Evolutionary conservation across 108 stramenopile genomes (phyloP).

Genomic region (Discostella pseudostelligera): DNA sequence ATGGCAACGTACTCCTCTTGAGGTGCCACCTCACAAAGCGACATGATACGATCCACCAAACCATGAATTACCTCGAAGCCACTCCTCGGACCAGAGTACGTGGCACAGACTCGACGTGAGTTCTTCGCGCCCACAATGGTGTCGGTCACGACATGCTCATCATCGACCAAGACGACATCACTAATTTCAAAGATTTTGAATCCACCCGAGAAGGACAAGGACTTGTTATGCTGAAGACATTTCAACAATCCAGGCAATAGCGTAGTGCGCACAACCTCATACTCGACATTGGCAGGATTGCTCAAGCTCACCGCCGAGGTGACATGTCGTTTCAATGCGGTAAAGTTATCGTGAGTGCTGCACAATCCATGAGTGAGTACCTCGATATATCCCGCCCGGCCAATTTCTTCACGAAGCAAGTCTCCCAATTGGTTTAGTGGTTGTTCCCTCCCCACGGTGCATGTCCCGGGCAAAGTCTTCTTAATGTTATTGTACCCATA

Average conservation of each 20-base stretch:
- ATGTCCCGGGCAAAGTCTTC: conserved; percentile 82
- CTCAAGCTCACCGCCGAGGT: conserved; percentile 82
- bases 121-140: conserved; percentile 95
- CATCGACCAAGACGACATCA: conserved; percentile 93
- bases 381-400: conserved; percentile 91
- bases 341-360: conserved; percentile 92
- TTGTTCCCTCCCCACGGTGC: conserved; percentile 83
- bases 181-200: conserved; percentile 94
- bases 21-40: conserved; percentile 88
- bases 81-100: conserved; percentile 91
- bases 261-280: conserved; percentile 96
- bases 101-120: conserved; percentile 80
- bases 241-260: conserved; percentile 95
- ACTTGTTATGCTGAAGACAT: conserved; percentile 92
- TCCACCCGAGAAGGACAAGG: conserved; percentile 72
- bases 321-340: conserved; percentile 70
- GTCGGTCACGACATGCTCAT: conserved; percentile 74
- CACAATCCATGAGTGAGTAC: conserved; percentile 91
- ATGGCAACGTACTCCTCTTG: conserved; percentile 72
- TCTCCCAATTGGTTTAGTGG: conserved; percentile 92
- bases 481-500: conserved; percentile 99
- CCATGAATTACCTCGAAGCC: conserved; percentile 99
- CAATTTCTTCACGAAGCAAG: conserved; percentile 95
- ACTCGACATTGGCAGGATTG: conserved; percentile 97
- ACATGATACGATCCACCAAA: conserved; percentile 95